Conservation (phyloP, 108 stramenopile species). For the Nannochloropsis salina region DNA sequence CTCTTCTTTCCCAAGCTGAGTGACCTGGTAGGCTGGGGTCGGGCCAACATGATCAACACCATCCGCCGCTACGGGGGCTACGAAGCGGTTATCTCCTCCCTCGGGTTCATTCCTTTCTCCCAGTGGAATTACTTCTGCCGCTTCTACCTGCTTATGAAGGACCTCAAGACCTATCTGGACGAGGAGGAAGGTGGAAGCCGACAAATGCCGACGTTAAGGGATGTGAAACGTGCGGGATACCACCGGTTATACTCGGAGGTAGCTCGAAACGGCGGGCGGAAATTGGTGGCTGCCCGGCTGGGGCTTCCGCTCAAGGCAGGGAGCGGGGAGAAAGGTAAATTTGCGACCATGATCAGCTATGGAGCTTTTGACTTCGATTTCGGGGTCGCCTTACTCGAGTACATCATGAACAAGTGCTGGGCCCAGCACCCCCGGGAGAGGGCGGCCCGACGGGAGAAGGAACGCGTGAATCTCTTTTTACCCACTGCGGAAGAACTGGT, state of each 20-base stretch:
- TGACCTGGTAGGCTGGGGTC: neutral
- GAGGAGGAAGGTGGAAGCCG: neutral
- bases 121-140: conserved; percentile 15
- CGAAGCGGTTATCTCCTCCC: neutral
- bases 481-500: neutral
- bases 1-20: neutral
- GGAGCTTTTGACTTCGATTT: conserved; percentile 5
- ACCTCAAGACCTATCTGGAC: conserved; percentile 6
- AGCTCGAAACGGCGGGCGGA: neutral
- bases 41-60: neutral
- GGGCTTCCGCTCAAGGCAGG: neutral
- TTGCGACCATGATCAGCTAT: neutral
- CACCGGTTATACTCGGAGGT: neutral
- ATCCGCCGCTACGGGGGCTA: neutral
- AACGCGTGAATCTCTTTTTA: neutral
- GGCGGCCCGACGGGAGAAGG: neutral
- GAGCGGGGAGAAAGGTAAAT: conserved; percentile 19
- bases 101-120: neutral
- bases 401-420: neutral
- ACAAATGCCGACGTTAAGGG: conserved; percentile 12
- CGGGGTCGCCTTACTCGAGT: neutral
- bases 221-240: neutral
- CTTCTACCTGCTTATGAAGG: neutral
- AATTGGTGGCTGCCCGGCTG: conserved; percentile 10
- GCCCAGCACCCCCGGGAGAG: neutral